These are phyloP conservation scores for Arbutus unedo DNA, from an alignment of 148 eudicot species.

Conservation along the genomic window DNA sequence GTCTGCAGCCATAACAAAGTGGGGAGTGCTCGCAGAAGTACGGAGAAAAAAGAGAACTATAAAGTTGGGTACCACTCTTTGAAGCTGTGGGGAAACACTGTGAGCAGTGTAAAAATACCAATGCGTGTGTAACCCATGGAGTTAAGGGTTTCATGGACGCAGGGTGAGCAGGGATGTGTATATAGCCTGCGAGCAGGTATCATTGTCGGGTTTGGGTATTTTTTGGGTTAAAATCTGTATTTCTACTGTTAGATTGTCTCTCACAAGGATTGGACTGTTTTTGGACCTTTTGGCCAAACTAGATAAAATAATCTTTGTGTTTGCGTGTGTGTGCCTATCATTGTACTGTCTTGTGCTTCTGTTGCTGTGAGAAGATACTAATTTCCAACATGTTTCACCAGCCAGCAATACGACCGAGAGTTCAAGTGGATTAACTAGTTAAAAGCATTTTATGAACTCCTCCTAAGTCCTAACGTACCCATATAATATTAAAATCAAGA, in stretches of 20 bases:
- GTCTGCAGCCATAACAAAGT: too few species aligned
- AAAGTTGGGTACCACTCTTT: too few species aligned
- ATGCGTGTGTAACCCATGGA: neutral
- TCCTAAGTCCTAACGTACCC: neutral
- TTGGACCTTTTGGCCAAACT: neutral
- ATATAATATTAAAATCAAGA: neutral
- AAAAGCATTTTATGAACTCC: neutral
- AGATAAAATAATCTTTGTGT: neutral
- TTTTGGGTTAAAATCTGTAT: neutral
- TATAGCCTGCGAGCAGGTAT: neutral
- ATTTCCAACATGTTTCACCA: too few species aligned
- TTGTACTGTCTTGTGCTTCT: neutral
- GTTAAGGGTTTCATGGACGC: neutral
- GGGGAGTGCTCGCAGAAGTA: too few species aligned
- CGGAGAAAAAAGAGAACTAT: too few species aligned
- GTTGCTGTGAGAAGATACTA: neutral
- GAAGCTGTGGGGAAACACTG: too few species aligned
- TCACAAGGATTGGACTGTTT: neutral
- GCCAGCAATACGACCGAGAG: too few species aligned
- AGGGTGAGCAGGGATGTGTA: neutral
- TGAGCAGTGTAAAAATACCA: too few species aligned
- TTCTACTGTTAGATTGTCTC: neutral
- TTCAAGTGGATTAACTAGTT: too few species aligned
- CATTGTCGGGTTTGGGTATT: neutral
- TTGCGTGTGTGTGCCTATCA: neutral